Percentiles rank a stretch among this genome's conserved stretches.
Conservation (phyloP, 768 basidiomycete species). For the Podaxis rugospora region DNA sequence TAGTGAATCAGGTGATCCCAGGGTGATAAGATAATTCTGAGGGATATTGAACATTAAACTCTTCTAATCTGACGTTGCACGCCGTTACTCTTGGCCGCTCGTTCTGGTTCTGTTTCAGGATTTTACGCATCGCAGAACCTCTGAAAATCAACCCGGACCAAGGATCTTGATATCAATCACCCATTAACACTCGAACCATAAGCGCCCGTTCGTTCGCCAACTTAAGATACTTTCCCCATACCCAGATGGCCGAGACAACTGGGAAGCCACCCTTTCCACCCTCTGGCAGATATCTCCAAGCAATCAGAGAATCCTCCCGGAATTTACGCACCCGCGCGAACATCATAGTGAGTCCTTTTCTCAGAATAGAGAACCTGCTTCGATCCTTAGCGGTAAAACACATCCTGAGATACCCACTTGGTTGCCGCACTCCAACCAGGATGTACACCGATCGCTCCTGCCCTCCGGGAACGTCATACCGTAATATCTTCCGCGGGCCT, state of each 20-base stretch:
- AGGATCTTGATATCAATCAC: neutral
- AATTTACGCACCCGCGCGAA: slow-evolving; percentile 40
- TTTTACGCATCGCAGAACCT: too few relatives aligned
- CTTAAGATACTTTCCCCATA: neutral
- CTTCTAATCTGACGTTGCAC: neutral
- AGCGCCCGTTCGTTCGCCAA: neutral
- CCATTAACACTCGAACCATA: neutral
- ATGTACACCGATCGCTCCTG: too few relatives aligned
- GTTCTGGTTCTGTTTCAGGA: neutral
- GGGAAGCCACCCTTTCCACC: slow-evolving; percentile 34
- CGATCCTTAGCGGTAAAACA: neutral
- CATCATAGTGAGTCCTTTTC: slow-evolving; percentile 42
- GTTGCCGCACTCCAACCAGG: neutral
- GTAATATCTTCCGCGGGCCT: too few relatives aligned
- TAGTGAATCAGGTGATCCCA: too few relatives aligned
- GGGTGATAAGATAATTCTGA: too few relatives aligned
- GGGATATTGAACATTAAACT: neutral
- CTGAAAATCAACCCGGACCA: neutral
- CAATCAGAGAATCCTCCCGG: slow-evolving; percentile 50
- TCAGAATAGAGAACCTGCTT: neutral
- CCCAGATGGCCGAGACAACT: neutral
- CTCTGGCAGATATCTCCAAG: slow-evolving; percentile 41
- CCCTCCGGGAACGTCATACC: too few relatives aligned
- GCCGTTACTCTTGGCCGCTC: neutral
- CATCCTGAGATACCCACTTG: neutral